These are phyloP conservation scores for Chaetothyriales sp. DNA, from an alignment of 2,329 filamentous ascomycete species.

Conservation along the genomic window DNA sequence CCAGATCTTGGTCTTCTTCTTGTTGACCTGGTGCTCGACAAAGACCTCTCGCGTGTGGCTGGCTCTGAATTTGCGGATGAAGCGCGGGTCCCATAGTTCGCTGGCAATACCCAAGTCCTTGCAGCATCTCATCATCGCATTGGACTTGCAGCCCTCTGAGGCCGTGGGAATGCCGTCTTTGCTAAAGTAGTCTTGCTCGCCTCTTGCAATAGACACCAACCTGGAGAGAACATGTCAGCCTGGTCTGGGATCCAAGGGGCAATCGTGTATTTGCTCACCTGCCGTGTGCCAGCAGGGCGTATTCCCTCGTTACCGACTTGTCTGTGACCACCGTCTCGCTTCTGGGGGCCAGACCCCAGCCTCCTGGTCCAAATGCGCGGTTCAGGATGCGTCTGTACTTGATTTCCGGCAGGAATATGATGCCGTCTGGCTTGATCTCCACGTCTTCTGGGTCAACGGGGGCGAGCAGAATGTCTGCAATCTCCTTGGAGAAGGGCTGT, in stretches of 20 bases:
- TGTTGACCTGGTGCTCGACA: slow-evolving; percentile 73
- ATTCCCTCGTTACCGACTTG: slow-evolving; percentile 72
- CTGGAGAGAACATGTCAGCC: slow-evolving; percentile 32
- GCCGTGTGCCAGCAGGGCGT: slow-evolving; percentile 75
- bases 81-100: slow-evolving; percentile 92
- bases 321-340: slow-evolving; percentile 74
- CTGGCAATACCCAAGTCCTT: slow-evolving; percentile 91
- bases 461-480: slow-evolving; percentile 51
- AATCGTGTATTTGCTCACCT: slow-evolving; percentile 41
- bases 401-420: slow-evolving; percentile 93
- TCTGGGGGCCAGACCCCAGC: slow-evolving; percentile 83
- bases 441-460: slow-evolving; percentile 60
- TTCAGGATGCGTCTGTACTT: slow-evolving; percentile 91
- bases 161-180: slow-evolving; percentile 83
- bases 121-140: slow-evolving; percentile 94
- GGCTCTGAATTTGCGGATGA: slow-evolving; percentile 68
- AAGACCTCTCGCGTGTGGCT: slow-evolving; percentile 63
- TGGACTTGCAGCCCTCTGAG: slow-evolving; percentile 93
- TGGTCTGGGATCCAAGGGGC: background rate
- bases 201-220: slow-evolving; percentile 79
- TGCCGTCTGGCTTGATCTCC: slow-evolving; percentile 94
- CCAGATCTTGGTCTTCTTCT: slow-evolving; percentile 82
- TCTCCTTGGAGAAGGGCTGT: slow-evolving; percentile 54
- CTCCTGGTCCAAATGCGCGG: slow-evolving; percentile 79
- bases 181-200: slow-evolving; percentile 87